These are phyloP conservation scores for Globisporangium heterothallicum DNA, from an alignment of 352 stramenopile genomes.

Conservation along the genomic window DNA sequence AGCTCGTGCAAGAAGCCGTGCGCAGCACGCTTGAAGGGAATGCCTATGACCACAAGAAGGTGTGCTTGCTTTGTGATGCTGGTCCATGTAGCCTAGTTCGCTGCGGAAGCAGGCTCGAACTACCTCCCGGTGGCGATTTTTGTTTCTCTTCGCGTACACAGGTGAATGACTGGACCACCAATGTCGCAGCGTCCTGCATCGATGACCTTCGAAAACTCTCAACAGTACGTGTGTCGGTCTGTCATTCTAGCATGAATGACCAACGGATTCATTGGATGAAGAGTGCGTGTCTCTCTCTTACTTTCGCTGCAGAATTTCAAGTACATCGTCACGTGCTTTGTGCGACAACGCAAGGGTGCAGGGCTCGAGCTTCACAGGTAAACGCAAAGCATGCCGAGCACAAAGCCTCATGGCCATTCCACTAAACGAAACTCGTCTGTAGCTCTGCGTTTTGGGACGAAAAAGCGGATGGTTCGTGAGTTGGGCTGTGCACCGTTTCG, in stretches of 20 bases:
- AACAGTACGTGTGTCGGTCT: conserved; percentile 25
- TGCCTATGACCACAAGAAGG: conserved; percentile 72
- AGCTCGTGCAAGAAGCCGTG: conserved; percentile 69
- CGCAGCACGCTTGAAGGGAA: conserved; percentile 69
- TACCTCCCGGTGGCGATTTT: too few species aligned
- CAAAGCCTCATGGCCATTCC: not conserved
- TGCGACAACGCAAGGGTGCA: conserved; percentile 59
- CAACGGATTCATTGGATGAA: not conserved
- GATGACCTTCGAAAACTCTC: conserved; percentile 64
- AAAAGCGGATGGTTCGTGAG: conserved; percentile 49
- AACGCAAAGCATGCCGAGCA: not conserved
- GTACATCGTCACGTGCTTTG: conserved; percentile 70
- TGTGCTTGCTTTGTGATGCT: too few species aligned
- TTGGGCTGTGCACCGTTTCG: not conserved
- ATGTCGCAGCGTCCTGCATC: conserved; percentile 57
- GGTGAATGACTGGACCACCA: conserved; percentile 69
- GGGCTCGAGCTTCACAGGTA: conserved; percentile 59
- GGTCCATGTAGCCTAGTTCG: too few species aligned
- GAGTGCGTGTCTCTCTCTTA: not conserved
- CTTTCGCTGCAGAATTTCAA: conserved; percentile 68
- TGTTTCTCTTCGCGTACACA: conserved; percentile 6
- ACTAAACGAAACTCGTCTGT: not conserved
- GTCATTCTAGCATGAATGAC: not conserved
- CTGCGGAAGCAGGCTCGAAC: too few species aligned
- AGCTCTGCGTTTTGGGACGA: conserved; percentile 71